Percentiles rank a stretch among this genome's conserved stretches.
Conservation (phyloP, 1,284 basidiomycete species). For the Fistulinella staudtii region DNA sequence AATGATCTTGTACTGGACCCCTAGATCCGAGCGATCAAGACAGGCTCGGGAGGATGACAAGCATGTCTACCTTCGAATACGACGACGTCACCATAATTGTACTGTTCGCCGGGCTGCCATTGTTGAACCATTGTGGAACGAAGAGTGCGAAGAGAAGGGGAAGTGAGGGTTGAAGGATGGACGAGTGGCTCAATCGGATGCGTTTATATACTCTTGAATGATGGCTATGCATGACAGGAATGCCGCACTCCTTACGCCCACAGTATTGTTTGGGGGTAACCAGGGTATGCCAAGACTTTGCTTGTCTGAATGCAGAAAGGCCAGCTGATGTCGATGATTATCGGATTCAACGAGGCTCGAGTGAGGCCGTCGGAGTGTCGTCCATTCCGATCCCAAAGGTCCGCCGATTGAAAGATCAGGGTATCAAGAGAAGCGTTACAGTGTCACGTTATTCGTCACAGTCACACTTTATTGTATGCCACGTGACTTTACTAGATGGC, state of each 20-base stretch:
- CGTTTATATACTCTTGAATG: slow-evolving; percentile 24
- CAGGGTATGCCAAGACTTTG: slow-evolving; percentile 5
- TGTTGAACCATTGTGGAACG: slow-evolving; percentile 38
- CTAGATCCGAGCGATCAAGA: slow-evolving; percentile 35
- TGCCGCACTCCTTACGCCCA: too few species aligned
- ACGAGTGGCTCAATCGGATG: background rate
- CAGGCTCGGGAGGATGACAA: background rate
- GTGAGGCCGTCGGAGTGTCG: background rate
- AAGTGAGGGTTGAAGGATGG: slow-evolving; percentile 4
- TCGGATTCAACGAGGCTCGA: slow-evolving; percentile 27
- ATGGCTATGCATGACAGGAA: slow-evolving; percentile 13
- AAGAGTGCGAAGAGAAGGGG: too few species aligned
- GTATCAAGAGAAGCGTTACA: too few species aligned
- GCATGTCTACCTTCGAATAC: slow-evolving; percentile 47
- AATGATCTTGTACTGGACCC: slow-evolving; percentile 61
- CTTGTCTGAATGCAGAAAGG: slow-evolving; percentile 12
- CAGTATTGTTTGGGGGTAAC: background rate
- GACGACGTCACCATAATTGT: slow-evolving; percentile 54
- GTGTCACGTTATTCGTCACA: too few species aligned
- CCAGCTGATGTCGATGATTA: slow-evolving; percentile 14
- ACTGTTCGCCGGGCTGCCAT: slow-evolving; percentile 66
- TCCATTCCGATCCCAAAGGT: too few species aligned
- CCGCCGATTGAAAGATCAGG: too few species aligned
- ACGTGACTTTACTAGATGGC: too few species aligned
- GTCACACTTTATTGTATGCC: too few species aligned